Conservation (phyloP, 208 protist genomes). For the Wallacemonas sp. region DNA sequence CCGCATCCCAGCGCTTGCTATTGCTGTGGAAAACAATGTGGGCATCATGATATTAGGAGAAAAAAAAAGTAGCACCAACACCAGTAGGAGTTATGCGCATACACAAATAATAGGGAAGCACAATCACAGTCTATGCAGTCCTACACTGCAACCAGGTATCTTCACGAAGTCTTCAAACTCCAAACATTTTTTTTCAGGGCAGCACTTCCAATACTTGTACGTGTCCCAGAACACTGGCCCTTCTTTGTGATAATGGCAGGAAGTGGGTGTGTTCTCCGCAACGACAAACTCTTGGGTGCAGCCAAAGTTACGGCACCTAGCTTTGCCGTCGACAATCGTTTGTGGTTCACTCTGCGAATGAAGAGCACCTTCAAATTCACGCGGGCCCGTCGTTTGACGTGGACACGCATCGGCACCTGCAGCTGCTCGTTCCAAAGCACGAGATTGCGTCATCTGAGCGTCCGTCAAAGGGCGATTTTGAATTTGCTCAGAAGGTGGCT, state of each 20-base stretch:
- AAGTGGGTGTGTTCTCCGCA: slow-evolving; percentile 55
- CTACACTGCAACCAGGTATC: slow-evolving; percentile 70
- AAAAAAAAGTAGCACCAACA: too few relatives aligned
- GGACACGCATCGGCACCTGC: slow-evolving; percentile 1
- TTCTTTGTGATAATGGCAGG: slow-evolving; percentile 69
- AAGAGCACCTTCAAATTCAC: slow-evolving; percentile 75
- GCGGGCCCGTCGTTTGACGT: slow-evolving; percentile 46
- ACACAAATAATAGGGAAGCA: background rate
- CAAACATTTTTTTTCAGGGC: slow-evolving; percentile 71
- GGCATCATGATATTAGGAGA: too few relatives aligned
- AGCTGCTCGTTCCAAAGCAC: background rate
- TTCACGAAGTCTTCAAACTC: slow-evolving; percentile 91
- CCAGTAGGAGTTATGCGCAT: too few relatives aligned
- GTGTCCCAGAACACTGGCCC: slow-evolving; percentile 89
- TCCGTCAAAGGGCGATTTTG: slow-evolving; percentile 44
- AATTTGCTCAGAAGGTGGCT: slow-evolving; percentile 44
- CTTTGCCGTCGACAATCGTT: slow-evolving; percentile 73
- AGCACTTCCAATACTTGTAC: slow-evolving; percentile 92
- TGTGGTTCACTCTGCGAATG: slow-evolving; percentile 40
- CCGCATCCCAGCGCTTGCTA: too few relatives aligned
- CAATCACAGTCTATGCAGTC: slow-evolving; percentile 62
- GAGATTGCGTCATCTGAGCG: slow-evolving; percentile 25
- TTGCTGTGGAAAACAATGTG: too few relatives aligned
- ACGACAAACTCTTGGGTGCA: slow-evolving; percentile 81
- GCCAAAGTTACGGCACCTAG: slow-evolving; percentile 78